Percentiles rank a stretch among this genome's conserved stretches.
Evolutionary conservation across 495 filamentous ascomycete genomes (phyloP).

Genomic region (Tuber aestivum): DNA sequence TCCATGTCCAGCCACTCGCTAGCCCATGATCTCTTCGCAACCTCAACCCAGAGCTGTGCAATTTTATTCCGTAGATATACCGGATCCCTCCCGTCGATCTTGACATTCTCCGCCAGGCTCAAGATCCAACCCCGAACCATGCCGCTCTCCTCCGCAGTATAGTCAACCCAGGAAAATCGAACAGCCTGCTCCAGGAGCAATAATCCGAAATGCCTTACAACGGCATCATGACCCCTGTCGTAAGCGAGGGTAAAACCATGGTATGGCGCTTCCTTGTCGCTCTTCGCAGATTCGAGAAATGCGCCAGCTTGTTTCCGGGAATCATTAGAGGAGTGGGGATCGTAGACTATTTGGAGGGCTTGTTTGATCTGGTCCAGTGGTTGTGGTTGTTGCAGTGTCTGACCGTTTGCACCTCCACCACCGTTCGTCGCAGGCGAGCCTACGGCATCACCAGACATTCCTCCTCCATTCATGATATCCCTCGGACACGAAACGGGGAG

Average conservation of each 20-base stretch:
- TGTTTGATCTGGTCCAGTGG: constrained; percentile 59
- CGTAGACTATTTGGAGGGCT: constrained; percentile 80
- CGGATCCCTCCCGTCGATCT: constrained; percentile 60
- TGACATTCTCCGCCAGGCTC: constrained; percentile 66
- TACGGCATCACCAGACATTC: constrained; percentile 15
- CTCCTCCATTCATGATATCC: constrained; percentile 34
- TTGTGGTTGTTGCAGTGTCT: constrained; percentile 26
- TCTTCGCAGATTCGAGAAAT: constrained; percentile 79
- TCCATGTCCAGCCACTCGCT: constrained; percentile 95
- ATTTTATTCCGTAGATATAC: constrained; percentile 85
- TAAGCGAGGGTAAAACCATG: constrained; percentile 80
- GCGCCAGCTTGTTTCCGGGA: constrained; percentile 73
- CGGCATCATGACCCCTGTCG: constrained; percentile 61
- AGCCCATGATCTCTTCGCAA: constrained; percentile 89
- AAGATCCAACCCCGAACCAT: constrained; percentile 68
- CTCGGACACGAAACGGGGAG: constrained; percentile 19
- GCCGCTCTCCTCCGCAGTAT: constrained; percentile 56
- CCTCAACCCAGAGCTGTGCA: constrained; percentile 88
- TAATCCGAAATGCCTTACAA: constrained; percentile 88
- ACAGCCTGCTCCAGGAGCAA: constrained; percentile 83
- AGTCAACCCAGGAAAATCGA: constrained; percentile 72
- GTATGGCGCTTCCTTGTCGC: constrained; percentile 65
- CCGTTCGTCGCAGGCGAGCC: constrained; percentile 28
- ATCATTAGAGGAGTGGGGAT: constrained; percentile 71
- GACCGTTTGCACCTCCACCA: constrained; percentile 22